phyloP scores from a whole-genome alignment of 306 rosid genomes.

The Casuarina cunninghamiana region DNA sequence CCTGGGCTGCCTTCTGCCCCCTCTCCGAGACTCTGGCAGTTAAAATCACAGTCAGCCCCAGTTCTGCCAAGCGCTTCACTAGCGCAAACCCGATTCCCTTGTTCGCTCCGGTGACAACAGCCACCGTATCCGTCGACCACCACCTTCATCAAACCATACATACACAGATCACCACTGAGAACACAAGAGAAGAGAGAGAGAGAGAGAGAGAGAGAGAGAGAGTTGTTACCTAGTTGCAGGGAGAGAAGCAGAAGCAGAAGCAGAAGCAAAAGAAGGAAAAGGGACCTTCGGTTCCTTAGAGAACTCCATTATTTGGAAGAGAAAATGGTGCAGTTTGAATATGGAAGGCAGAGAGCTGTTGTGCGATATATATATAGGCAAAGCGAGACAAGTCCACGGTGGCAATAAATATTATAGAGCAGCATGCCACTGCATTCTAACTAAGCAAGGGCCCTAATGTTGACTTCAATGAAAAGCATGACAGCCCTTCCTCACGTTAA shows the following conservation, averaged over 20 bases:
- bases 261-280: slow-evolving; percentile 21
- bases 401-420: background rate
- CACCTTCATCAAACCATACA: slow-evolving; percentile 43
- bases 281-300: slow-evolving; percentile 30
- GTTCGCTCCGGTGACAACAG: slow-evolving; percentile 89
- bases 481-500: background rate
- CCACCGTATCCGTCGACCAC: slow-evolving; percentile 81
- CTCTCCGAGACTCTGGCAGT: slow-evolving; percentile 62
- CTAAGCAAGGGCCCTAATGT: background rate
- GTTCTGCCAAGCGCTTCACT: slow-evolving; percentile 59
- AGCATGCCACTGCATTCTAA: background rate
- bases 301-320: background rate
- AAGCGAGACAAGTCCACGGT: background rate
- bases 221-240: slow-evolving; percentile 27
- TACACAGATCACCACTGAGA: background rate
- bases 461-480: background rate
- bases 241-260: slow-evolving; percentile 19
- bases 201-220: slow-evolving; percentile 9
- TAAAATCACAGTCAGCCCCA: slow-evolving; percentile 67
- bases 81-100: slow-evolving; percentile 81
- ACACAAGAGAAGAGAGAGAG: background rate
- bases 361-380: background rate
- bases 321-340: background rate
- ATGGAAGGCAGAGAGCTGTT: background rate
- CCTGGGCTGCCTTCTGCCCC: slow-evolving; percentile 55